phyloP scores from a whole-genome alignment of 208 protist genomes.

The Leishmania major region DNA sequence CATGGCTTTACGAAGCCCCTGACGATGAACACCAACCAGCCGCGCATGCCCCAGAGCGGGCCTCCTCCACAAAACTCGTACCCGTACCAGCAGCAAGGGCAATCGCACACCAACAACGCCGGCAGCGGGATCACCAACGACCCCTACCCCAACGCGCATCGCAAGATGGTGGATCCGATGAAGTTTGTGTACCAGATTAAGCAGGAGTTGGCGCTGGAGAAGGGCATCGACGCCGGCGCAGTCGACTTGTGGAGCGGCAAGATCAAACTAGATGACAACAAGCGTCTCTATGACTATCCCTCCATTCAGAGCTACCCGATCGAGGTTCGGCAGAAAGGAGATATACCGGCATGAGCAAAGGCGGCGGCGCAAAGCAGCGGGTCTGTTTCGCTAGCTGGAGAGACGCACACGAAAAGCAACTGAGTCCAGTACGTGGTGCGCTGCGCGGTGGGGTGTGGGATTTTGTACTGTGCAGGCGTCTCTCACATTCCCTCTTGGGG shows the following conservation, averaged over 20 bases:
- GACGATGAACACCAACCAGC: conserved; percentile 37
- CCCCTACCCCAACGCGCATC: conserved; percentile 88
- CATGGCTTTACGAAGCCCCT: conserved; percentile 37
- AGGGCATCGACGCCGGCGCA: conserved; percentile 74
- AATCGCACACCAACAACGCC: conserved; percentile 47
- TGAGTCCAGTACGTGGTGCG: not conserved
- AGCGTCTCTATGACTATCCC: conserved; percentile 91
- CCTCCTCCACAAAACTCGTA: conserved; percentile 28
- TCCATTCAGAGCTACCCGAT: conserved; percentile 89
- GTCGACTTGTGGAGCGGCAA: conserved; percentile 92
- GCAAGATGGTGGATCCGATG: conserved; percentile 93
- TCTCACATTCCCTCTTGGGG: not conserved
- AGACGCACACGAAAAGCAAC: too few relatives aligned
- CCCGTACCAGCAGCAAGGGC: conserved; percentile 50
- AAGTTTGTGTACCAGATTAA: conserved; percentile 90
- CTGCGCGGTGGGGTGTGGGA: not conserved
- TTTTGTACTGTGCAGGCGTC: not conserved
- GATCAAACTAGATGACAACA: conserved; percentile 84
- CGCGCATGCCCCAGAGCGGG: conserved; percentile 39
- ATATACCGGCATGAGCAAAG: conserved; percentile 61
- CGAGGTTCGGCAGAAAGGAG: conserved; percentile 91
- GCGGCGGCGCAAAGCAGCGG: not conserved
- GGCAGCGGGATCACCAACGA: conserved; percentile 73
- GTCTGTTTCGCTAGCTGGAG: not conserved
- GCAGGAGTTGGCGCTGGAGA: conserved; percentile 80